phyloP scores from a whole-genome alignment of 129 eudicot species.

The Flaveria robusta region DNA sequence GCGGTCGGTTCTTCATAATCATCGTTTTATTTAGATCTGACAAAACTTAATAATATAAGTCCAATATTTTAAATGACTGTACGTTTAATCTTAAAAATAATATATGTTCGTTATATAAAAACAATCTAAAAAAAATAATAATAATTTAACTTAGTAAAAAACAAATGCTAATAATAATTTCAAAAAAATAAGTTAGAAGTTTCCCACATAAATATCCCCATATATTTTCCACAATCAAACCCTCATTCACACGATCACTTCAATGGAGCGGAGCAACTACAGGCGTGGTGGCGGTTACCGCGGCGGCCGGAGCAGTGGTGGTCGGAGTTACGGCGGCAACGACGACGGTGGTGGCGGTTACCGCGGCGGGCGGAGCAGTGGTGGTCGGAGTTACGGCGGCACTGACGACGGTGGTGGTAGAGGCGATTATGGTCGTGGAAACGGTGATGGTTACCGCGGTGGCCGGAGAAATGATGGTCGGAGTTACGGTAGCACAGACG shows the following conservation, averaged over 20 bases:
- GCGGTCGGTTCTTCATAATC: not conserved
- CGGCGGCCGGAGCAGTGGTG: conserved; percentile 20
- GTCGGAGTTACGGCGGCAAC: conserved; percentile 3
- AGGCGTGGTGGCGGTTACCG: conserved; percentile 14
- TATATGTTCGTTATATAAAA: too few species aligned
- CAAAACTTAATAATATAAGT: too few species aligned
- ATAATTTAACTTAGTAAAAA: too few species aligned
- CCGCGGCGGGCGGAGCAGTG: conserved; percentile 16
- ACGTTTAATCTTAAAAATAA: too few species aligned
- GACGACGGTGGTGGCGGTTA: conserved; percentile 3
- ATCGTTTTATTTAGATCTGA: not conserved
- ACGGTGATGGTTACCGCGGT: not conserved
- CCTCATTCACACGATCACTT: not conserved
- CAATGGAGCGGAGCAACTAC: conserved; percentile 24
- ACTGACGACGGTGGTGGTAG: not conserved
- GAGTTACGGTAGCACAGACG: not conserved
- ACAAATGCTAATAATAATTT: too few species aligned
- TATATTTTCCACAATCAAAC: not conserved
- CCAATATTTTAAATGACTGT: not conserved
- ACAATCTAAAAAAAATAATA: too few species aligned
- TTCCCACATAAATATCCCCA: not conserved
- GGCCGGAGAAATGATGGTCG: conserved; percentile 17
- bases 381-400: conserved; percentile 9
- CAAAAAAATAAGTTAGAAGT: not conserved
- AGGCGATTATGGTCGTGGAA: not conserved